A percentile compares a stretch with the other conserved stretches of the same genome.
phyloP scores from a whole-genome alignment of 192 early-diverging fungal species.

The Kickxella alabastrina region DNA sequence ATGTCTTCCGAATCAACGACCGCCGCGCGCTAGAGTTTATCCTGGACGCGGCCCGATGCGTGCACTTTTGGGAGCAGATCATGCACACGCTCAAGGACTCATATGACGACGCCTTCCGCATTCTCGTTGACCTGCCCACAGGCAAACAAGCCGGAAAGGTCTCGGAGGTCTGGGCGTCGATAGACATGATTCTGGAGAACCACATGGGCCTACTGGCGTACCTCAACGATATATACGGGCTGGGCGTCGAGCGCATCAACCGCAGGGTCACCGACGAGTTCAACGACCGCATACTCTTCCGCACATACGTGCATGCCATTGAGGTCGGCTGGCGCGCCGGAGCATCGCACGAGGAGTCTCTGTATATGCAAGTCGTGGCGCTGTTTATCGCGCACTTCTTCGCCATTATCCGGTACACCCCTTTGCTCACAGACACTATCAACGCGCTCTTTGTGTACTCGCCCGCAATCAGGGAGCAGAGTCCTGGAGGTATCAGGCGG shows the following conservation, averaged over 20 bases:
- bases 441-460: conserved; percentile 27
- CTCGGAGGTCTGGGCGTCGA: conserved; percentile 27
- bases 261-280: conserved; percentile 27
- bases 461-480: background rate
- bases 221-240: conserved; percentile 58
- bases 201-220: conserved; percentile 64
- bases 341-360: conserved; percentile 26
- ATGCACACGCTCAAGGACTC: conserved; percentile 30
- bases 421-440: conserved; percentile 32
- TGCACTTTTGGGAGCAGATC: conserved; percentile 41
- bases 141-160: conserved; percentile 12
- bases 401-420: conserved; percentile 41
- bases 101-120: conserved; percentile 40
- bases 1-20: conserved; percentile 54
- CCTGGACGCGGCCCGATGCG: conserved; percentile 17
- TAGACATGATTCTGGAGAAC: conserved; percentile 58
- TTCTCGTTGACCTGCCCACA: conserved; percentile 43
- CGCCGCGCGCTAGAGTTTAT: conserved; percentile 31
- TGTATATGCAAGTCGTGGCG: conserved; percentile 48
- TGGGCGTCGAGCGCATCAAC: conserved; percentile 58
- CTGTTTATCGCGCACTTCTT: conserved; percentile 48
- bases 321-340: conserved; percentile 28
- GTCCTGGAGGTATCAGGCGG: background rate
- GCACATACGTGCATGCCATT: conserved; percentile 30
- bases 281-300: conserved; percentile 28